Evolutionary conservation across 2,329 filamentous ascomycete species (phyloP).

Genomic region (Didymosphaeria variabile): DNA sequence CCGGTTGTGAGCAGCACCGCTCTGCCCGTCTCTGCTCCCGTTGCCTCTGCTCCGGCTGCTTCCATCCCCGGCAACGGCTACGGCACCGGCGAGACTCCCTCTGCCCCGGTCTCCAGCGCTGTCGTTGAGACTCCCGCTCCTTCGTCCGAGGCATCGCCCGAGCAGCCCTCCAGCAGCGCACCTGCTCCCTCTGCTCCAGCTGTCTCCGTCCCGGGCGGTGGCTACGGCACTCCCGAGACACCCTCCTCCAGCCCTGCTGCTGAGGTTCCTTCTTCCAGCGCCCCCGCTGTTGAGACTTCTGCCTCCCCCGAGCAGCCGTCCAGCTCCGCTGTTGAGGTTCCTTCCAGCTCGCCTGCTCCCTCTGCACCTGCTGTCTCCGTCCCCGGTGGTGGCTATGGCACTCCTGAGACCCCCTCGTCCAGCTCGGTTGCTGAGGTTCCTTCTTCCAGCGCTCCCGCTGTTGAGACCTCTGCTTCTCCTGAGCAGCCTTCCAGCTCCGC

Average conservation of each 20-base stretch:
- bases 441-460: not conserved
- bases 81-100: not conserved
- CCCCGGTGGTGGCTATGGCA: too few relatives aligned
- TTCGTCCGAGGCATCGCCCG: conserved; percentile 50
- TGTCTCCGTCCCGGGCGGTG: not conserved
- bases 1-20: conserved; percentile 17
- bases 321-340: conserved; percentile 3
- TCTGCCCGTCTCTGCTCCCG: conserved; percentile 3
- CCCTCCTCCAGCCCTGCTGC: not conserved
- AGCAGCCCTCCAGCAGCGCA: conserved; percentile 32
- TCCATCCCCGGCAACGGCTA: conserved; percentile 16
- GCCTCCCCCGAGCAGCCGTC: not conserved
- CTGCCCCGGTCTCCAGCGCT: not conserved
- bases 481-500: not conserved
- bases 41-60: conserved; percentile 1
- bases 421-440: not conserved
- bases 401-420: not conserved
- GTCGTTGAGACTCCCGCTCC: conserved; percentile 31
- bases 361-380: too few relatives aligned
- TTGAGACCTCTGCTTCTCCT: not conserved
- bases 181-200: not conserved
- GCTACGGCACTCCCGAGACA: not conserved
- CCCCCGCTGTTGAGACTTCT: not conserved
- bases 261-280: not conserved
- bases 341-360: not conserved